Evolutionary conservation across 2,329 filamentous ascomycete species (phyloP), one percentile per base, ranked within the genome.

Genomic region (Monilinia aucupariae): DNA sequence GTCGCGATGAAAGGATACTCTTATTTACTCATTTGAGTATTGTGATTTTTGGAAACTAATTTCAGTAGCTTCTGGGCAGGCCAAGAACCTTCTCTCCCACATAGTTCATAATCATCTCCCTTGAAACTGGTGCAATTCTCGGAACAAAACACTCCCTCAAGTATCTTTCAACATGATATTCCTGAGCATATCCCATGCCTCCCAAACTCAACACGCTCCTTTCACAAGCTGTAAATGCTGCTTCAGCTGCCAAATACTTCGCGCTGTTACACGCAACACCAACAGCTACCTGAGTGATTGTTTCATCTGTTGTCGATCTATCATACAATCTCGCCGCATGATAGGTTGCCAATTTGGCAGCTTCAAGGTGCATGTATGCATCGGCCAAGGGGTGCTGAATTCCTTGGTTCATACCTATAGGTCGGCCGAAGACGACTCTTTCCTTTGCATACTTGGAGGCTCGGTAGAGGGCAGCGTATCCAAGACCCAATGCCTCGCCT

Each of bases 61-160:
- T 32, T 67, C 52, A 90, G 67, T 90, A 91, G 70, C 86, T 90
- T 64, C 85, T 78, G 1, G 88, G 88, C 32, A 91, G 69, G 4
- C 80, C 76, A n/a, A 91, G 74, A 0, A 84, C 87, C 75, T 84
- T 89, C 72, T 90, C 87, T 3, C 82, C 80, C 15, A 91, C 81
- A 72, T 85, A 90, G 68, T 90, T 91, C 78, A 89, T 76, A 59
- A 91, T 89, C 88, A 91, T 91, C 76, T 91, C 88, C 66, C 85
- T 74, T 63, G 82, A 86, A 0, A 88, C 80, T 0, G 85, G 85
- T 12, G 85, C 85, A 59, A 89, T 85, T 12, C 86, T 75, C 3
- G 85, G 85, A 47, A 88, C 82, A 63, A 87, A 78, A 60, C 83
- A 83, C 71, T 88, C 86, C n/a, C 85, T 75, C 64, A 88, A 77